Evolutionary conservation across 768 basidiomycete species (phyloP).

Genomic region (Xerocomellus amylosporus): DNA sequence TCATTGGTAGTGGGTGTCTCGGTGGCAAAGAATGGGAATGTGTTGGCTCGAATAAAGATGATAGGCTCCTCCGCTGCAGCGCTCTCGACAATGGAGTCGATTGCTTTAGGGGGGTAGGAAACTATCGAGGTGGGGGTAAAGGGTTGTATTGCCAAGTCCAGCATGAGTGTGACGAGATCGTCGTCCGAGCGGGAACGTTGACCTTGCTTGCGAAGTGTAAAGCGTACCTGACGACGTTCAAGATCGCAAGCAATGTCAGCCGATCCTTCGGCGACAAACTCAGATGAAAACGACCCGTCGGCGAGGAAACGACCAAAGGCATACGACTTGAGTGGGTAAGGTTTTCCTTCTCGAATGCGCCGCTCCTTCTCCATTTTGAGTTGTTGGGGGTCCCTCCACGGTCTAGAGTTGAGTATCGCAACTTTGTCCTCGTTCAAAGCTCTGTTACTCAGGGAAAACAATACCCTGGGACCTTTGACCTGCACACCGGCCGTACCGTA

Average conservation of each 20-base stretch:
- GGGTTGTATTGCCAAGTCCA: neutral
- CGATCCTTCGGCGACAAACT: constrained; percentile 25
- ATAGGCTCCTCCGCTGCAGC: constrained; percentile 4
- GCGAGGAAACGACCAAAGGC: constrained; percentile 37
- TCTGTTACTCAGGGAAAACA: constrained; percentile 22
- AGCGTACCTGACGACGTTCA: constrained; percentile 30
- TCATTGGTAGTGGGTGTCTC: neutral
- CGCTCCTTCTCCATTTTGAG: constrained; percentile 25
- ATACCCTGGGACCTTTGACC: constrained; percentile 24
- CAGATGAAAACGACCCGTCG: constrained; percentile 36
- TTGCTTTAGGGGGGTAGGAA: constrained; percentile 18
- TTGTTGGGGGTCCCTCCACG: constrained; percentile 33
- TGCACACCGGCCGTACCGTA: constrained; percentile 27
- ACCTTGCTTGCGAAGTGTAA: constrained; percentile 30
- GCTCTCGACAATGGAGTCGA: constrained; percentile 24
- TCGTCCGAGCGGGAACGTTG: constrained; percentile 5
- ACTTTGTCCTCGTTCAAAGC: constrained; percentile 26
- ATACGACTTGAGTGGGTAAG: constrained; percentile 25
- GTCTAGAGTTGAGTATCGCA: constrained; percentile 18
- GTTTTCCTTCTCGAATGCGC: constrained; percentile 20
- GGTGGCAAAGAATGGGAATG: constrained; percentile 31
- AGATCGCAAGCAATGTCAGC: constrained; percentile 38
- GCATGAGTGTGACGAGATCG: neutral
- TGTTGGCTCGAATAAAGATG: constrained; percentile 33
- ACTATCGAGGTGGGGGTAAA: constrained; percentile 6